Evolutionary conservation across 2,329 filamentous ascomycete genomes (phyloP).

Genomic region (Plectosphaerella plurivora): DNA sequence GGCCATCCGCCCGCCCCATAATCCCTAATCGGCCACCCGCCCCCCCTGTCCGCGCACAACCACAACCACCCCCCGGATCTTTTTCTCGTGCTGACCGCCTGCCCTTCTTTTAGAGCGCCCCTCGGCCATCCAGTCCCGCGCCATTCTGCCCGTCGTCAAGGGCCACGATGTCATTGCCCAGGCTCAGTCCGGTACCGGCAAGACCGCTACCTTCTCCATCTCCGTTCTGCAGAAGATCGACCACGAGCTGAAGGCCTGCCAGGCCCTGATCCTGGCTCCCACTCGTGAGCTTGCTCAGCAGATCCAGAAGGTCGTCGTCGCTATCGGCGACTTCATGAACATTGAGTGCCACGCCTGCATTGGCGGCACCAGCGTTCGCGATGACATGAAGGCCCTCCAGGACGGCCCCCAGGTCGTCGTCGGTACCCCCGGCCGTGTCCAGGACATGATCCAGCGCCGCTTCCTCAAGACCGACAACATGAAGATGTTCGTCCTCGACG

Average conservation of each 20-base stretch:
- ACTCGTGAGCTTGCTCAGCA: conserved; percentile 98
- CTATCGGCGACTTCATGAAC: conserved; percentile 99
- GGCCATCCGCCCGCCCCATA: no score
- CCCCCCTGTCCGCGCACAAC: no score
- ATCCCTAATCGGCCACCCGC: no score
- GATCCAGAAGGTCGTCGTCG: conserved; percentile 98
- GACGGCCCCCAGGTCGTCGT: conserved; percentile 97
- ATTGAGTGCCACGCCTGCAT: conserved; percentile 99
- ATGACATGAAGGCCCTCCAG: conserved; percentile 96
- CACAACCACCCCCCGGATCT: no score
- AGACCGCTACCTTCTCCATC: conserved; percentile 99
- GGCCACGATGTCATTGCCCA: conserved; percentile 99
- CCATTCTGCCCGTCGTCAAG: conserved; percentile 99
- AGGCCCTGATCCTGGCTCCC: conserved; percentile 95
- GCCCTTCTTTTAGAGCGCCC: conserved; percentile 79
- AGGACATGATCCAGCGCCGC: conserved; percentile 99
- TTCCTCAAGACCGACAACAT: conserved; percentile 95
- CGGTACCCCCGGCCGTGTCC: conserved; percentile 95
- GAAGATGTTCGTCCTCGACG: conserved; percentile 99
- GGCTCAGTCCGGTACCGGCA: conserved; percentile 99
- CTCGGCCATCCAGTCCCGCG: conserved; percentile 99
- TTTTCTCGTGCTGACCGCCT: background rate
- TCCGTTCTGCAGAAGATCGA: conserved; percentile 99
- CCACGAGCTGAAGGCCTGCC: conserved; percentile 88
- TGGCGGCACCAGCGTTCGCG: conserved; percentile 94